Evolutionary conservation across 2,329 filamentous ascomycete genomes (phyloP), one percentile per base, ranked within the genome.

Genomic region (Fusarium subtropicale): DNA sequence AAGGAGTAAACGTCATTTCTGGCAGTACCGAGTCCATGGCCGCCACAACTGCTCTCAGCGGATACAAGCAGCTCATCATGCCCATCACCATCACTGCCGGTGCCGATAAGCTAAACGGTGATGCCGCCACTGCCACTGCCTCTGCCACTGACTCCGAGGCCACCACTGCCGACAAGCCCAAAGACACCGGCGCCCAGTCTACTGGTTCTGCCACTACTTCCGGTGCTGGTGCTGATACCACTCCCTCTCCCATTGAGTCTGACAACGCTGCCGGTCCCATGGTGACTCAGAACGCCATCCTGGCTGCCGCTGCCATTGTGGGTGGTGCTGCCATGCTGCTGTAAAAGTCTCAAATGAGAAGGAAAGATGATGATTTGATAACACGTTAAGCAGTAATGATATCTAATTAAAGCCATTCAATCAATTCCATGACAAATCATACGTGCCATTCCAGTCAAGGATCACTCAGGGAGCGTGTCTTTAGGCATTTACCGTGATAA

Each of bases 61-160:
- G 69, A 22, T 75, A 78, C 60, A 52, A 52, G n/a, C 22, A 55
- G 0, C 11, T 58, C 22, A 64, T 76, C 39, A 33, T 69, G 15
- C 74, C 79, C 57, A 76, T 82, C 26, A 79, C 79, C 34, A 66
- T 82, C 54, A 81, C 80, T 20, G 78, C 77, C 18, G 81, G 81
- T 6, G 56, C 75, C 34, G 76, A 81, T 52, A 81, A 80, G 72
- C 72, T 82, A 22, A 60, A 53, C 38, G 55, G 42, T 16, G 69
- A 55, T 44, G 51, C 61, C 5, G 62, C 50, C 16, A 26, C 47
- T 50, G 47, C 31, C n/a, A 22, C 47, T 33, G 48, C 62, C 30
- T 69, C 70, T 30, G 60, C 63, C 42, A 60, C 71, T 31, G 47
- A 36, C 11, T 46, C 74, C 28, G 51, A 66, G 39, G 53, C 68